These are phyloP conservation scores for Rhodotorula sp. DNA, from an alignment of 1,284 basidiomycete species.

Conservation along the genomic window DNA sequence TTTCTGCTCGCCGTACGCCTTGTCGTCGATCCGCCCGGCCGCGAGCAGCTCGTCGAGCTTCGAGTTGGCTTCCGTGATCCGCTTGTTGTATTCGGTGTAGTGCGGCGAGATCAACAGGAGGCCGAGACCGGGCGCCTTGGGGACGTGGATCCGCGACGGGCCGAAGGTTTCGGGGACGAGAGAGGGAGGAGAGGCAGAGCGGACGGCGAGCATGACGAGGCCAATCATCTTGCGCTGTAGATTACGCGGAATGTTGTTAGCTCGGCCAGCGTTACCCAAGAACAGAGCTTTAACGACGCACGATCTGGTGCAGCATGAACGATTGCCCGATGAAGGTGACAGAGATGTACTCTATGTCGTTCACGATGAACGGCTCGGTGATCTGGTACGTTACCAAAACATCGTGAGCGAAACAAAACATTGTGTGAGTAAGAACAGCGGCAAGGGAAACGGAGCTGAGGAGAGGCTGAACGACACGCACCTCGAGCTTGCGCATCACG, in stretches of 20 bases:
- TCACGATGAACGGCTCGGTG: conserved; percentile 74
- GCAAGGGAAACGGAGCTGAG: not conserved
- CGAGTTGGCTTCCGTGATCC: conserved; percentile 62
- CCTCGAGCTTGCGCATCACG: conserved; percentile 80
- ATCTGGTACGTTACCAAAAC: conserved; percentile 55
- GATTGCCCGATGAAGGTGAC: conserved; percentile 94
- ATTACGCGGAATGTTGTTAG: not conserved
- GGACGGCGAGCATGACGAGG: conserved; percentile 70
- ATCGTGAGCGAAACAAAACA: not conserved
- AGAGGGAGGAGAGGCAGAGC: conserved; percentile 69
- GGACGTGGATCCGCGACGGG: conserved; percentile 76
- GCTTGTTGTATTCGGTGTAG: conserved; percentile 74
- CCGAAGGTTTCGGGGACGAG: conserved; percentile 62
- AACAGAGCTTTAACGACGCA: conserved; percentile 44
- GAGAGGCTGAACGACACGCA: conserved; percentile 47
- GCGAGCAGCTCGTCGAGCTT: conserved; percentile 33
- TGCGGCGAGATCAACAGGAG: conserved; percentile 91
- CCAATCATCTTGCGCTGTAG: conserved; percentile 95
- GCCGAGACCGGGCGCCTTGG: conserved; percentile 94
- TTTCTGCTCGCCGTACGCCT: conserved; percentile 31
- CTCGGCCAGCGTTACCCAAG: not conserved
- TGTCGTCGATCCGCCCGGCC: conserved; percentile 21
- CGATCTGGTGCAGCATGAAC: conserved; percentile 95
- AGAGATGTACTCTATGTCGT: conserved; percentile 91
- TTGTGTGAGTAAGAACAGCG: not conserved